Evolutionary conservation across 768 basidiomycete species (phyloP), one percentile per base, ranked within the genome.

Genomic region (Butyriboletus loyo): DNA sequence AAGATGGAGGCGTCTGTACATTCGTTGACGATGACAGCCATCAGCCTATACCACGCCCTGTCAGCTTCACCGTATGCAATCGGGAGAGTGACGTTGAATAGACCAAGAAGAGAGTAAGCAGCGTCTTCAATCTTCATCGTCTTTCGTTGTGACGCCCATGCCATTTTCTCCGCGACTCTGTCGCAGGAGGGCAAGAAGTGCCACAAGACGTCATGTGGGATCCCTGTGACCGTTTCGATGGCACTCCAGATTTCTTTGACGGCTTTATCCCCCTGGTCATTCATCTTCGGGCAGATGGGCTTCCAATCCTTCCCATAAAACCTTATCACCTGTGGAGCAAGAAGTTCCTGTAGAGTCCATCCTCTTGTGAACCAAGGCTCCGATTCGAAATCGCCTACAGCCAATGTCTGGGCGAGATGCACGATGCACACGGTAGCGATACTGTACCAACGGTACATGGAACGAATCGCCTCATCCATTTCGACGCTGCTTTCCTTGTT

Each of bases 371-470:
- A 64, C 66, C 65, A 67, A 17, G 50, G 49, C 21, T 56, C 66
- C 17, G 14, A 44, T 19, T 25, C 28, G n/a, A 56, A 58, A 38
- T 61, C 57, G 5, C 31, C 37, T 10, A 52, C 22, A 19, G 54
- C 28, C 22, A 17, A 44, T 17, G 62, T 52, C 28, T 50, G 7
- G 13, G 60, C 51, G 3, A 68, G 48, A 47, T 66, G 58, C 11
- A 57, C 60, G 45, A 64, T 50, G 45, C 66, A 67, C 10, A 67
- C 48, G 6, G 56, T 36, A 17, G 67, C 55, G 9, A 51, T 53
- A 2, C 52, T 54, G 38, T 67, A 67, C 67, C 65, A 67, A 11
- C 52, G 36, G 44, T 65, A 68, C 66, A 68, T 68, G 0, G 66
- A 62, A 6, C 57, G 60, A 44, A 69, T 66, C 32, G 65, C 63